Percentiles rank a stretch among this genome's conserved stretches.
phyloP scores from a whole-genome alignment of 129 eudicot genomes.

The Saposhnikovia divaricata region DNA sequence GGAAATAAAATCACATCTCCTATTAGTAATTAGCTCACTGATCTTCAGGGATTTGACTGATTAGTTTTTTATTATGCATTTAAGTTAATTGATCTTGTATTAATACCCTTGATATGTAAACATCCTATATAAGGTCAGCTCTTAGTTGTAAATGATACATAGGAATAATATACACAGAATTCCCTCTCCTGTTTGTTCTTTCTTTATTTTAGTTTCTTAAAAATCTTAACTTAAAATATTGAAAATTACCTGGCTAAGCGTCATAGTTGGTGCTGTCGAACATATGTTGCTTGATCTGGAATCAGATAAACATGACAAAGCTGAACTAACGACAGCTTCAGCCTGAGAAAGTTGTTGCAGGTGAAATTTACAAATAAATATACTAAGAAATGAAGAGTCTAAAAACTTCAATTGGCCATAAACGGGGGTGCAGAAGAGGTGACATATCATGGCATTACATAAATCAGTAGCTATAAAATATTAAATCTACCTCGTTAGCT shows the following conservation, averaged over 20 bases:
- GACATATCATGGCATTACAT: not conserved
- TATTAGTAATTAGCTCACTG: too few relatives aligned
- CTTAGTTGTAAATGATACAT: too few relatives aligned
- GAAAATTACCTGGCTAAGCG: slow-evolving; percentile 55
- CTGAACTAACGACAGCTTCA: slow-evolving; percentile 56
- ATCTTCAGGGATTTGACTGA: too few relatives aligned
- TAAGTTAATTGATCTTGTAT: too few relatives aligned
- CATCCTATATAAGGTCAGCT: too few relatives aligned
- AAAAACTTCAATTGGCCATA: not conserved
- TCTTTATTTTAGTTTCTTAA: too few relatives aligned
- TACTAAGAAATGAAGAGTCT: not conserved
- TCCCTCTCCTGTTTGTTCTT: too few relatives aligned
- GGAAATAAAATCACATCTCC: too few relatives aligned
- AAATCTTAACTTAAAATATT: not conserved
- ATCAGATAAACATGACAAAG: slow-evolving; percentile 54
- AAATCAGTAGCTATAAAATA: slow-evolving; percentile 3
- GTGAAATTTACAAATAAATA: not conserved
- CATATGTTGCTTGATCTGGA: slow-evolving; percentile 30
- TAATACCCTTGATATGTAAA: too few relatives aligned
- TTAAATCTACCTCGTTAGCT: slow-evolving; percentile 52
- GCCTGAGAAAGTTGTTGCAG: slow-evolving; percentile 34
- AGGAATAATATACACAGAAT: too few relatives aligned
- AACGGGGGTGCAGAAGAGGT: not conserved
- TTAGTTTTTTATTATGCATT: too few relatives aligned
- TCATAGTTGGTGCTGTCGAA: slow-evolving; percentile 19